Percentiles rank a stretch among this genome's conserved stretches.
These are phyloP conservation scores for Solanum sitiens DNA, from an alignment of 257 asterid species.

Conservation along the genomic window DNA sequence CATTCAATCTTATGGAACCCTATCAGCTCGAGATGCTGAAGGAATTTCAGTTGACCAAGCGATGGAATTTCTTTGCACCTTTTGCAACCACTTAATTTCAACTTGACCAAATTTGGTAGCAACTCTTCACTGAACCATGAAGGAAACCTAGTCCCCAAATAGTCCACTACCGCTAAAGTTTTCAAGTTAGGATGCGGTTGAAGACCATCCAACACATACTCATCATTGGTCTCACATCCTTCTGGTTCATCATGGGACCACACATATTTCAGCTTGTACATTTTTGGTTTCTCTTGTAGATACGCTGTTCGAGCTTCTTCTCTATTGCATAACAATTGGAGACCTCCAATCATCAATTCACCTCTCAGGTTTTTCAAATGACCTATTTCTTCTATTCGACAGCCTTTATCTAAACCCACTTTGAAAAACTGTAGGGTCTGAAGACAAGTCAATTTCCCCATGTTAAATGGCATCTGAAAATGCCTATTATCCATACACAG, in stretches of 20 bases:
- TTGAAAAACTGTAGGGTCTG: neutral
- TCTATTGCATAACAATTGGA: neutral
- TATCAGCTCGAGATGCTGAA: neutral
- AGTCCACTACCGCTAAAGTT: neutral
- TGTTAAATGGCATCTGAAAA: neutral
- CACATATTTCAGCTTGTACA: neutral
- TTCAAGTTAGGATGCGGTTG: conserved; percentile 9
- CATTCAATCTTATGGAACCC: neutral
- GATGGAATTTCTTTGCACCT: conserved; percentile 7
- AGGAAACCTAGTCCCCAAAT: neutral
- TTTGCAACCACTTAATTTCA: neutral
- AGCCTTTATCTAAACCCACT: neutral
- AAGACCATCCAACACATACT: conserved; percentile 12
- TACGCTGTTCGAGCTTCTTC: neutral
- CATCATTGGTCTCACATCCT: neutral
- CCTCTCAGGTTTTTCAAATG: neutral
- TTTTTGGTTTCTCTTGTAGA: neutral
- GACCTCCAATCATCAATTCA: neutral
- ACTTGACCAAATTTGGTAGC: neutral
- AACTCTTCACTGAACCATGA: neutral
- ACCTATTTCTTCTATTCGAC: neutral
- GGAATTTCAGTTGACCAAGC: conserved; percentile 13
- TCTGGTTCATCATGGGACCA: neutral
- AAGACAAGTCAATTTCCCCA: neutral
- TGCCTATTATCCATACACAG: too few relatives aligned